Base-by-base conservation (phyloP, 2,329 filamentous ascomycete genomes). In the Plectosphaerella sp. region DNA sequence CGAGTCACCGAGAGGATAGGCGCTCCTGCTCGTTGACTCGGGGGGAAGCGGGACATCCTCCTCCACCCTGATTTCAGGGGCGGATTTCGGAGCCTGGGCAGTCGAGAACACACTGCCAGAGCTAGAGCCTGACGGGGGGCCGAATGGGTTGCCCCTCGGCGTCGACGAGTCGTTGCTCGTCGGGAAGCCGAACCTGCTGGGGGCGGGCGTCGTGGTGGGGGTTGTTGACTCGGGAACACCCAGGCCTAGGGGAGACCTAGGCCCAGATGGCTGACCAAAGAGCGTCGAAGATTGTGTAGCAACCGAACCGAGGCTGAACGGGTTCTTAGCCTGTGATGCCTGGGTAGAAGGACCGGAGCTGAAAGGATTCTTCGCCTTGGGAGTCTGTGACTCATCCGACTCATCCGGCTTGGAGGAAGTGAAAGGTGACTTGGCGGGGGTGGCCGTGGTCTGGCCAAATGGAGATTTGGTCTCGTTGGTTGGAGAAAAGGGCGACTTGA, bases 1-100 rank as follows among this genome's bases (percentile, higher is more conserved):
- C 16, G 77, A 78, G 54, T 79, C 75, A 47, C 74, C 77, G 39
- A 79, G 58, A 48, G 72, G 67, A 60, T 74, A 82, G 48, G 69
- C 64, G 53, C 68, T 65, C 69, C 77, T 81, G 72, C 78, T 83
- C 50, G 72, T 81, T 52, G 77, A 67, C 55, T 83, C 79, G 20
- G 80, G 79, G 35, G 80, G 79, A 5, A 83, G 66, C 52, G 80
- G 79, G 20, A 61, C 65, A 54, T 69, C 58, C 37, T 70, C 66
- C 36, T 66, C 65, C 39, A 62, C 55, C 56, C 74, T 76, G 47
- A 67, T 62, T 54, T 72, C 68, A 4, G 68, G 66, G 5, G 60
- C 58, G 3, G 63, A 51, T 43, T 64, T 64, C 6, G 59, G 54
- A 24, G 59, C 53, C 33, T 62, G 59, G 7, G 61, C 48, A 5